Conservation (phyloP, 352 stramenopile species). For the Phytophthora citricola region DNA sequence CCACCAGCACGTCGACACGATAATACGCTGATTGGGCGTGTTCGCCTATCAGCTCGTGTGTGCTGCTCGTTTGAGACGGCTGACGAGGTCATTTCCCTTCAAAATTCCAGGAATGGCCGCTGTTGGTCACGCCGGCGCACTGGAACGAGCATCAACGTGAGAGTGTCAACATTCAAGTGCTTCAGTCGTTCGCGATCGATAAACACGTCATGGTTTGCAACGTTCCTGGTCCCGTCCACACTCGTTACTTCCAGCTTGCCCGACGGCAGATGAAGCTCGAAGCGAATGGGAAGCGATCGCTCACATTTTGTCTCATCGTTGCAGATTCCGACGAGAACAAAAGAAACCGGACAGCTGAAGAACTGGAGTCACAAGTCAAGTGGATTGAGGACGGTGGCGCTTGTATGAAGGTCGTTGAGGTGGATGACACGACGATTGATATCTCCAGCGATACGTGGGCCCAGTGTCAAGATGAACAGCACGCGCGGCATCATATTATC, state of each 20-base stretch:
- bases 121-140: no score
- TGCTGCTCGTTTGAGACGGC: no score
- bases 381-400: slow-evolving; percentile 1
- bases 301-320: neutral
- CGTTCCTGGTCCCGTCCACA: neutral
- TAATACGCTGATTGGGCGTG: no score
- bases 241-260: neutral
- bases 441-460: neutral
- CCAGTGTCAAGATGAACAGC: neutral
- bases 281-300: neutral
- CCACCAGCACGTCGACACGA: no score
- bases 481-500: neutral
- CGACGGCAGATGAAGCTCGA: neutral
- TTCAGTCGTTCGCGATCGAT: neutral
- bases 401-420: neutral
- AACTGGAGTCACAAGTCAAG: neutral
- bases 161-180: no score
- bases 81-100: no score
- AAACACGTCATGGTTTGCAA: neutral
- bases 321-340: neutral
- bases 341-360: neutral
- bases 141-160: no score
- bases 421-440: neutral
- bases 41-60: no score
- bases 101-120: no score